phyloP scores from a whole-genome alignment of 768 basidiomycete genomes.

The Pulveroboletus frians region DNA sequence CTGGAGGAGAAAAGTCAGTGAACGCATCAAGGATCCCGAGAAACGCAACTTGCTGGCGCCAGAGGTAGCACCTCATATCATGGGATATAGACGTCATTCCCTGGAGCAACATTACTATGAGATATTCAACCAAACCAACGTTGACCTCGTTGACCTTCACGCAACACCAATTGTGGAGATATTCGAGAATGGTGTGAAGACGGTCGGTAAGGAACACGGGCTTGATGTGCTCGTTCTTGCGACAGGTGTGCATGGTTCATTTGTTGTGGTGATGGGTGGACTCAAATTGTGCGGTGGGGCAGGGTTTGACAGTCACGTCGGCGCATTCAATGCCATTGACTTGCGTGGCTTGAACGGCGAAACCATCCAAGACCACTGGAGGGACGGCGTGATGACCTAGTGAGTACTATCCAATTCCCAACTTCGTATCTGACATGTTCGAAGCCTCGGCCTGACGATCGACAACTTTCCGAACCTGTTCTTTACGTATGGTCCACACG shows the following conservation, averaged over 20 bases:
- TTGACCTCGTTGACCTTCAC: slow-evolving; percentile 10
- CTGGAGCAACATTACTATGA: slow-evolving; percentile 13
- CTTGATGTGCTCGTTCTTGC: slow-evolving; percentile 14
- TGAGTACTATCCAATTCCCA: background rate
- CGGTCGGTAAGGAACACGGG: slow-evolving; percentile 3
- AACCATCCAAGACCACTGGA: slow-evolving; percentile 16
- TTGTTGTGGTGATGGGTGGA: background rate
- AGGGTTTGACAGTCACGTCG: slow-evolving; percentile 11
- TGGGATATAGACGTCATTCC: slow-evolving; percentile 6
- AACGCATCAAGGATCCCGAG: slow-evolving; percentile 8
- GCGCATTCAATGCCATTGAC: slow-evolving; percentile 6
- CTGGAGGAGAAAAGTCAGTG: slow-evolving; percentile 14
- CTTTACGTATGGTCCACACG: slow-evolving; percentile 10
- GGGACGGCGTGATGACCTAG: slow-evolving; percentile 12
- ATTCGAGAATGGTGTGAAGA: slow-evolving; percentile 5
- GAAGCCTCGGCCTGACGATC: slow-evolving; percentile 14
- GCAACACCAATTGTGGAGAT: slow-evolving; percentile 10
- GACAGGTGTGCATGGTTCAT: slow-evolving; percentile 3
- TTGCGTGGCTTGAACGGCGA: slow-evolving; percentile 9
- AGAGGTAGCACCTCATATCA: slow-evolving; percentile 6
- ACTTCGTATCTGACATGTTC: background rate
- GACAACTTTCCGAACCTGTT: slow-evolving; percentile 14
- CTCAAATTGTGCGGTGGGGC: background rate
- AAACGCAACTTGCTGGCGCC: slow-evolving; percentile 15
- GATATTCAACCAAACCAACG: slow-evolving; percentile 13